These are phyloP conservation scores for Marsdenia floribunda DNA, from an alignment of 257 asterid species.

Conservation along the genomic window DNA sequence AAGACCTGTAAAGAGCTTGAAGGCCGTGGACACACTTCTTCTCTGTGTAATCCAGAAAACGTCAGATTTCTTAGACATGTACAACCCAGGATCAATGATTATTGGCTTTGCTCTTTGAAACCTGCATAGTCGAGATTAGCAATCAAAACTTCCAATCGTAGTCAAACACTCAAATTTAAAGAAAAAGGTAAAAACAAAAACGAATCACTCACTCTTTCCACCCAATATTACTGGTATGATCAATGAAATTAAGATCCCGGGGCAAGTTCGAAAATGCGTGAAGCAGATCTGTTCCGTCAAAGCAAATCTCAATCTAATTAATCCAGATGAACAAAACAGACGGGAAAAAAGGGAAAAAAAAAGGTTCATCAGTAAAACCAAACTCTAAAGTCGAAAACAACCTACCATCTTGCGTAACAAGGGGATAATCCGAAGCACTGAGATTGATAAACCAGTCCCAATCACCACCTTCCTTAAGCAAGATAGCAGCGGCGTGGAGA, in stretches of 20 bases:
- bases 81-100: conserved; percentile 91
- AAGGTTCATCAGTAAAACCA: neutral
- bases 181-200: neutral
- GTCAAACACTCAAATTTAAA: neutral
- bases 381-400: conserved; percentile 6
- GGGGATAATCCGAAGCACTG: conserved; percentile 92
- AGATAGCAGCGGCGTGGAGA: conserved; percentile 86
- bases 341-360: neutral
- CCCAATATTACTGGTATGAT: conserved; percentile 90
- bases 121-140: conserved; percentile 33
- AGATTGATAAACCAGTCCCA: conserved; percentile 99
- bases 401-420: conserved; percentile 88
- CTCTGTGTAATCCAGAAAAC: conserved; percentile 96
- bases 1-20: conserved; percentile 88
- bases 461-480: conserved; percentile 77
- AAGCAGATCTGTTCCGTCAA: conserved; percentile 65
- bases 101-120: conserved; percentile 90
- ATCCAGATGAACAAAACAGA: neutral
- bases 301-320: conserved; percentile 17
- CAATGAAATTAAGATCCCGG: conserved; percentile 92
- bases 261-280: conserved; percentile 79
- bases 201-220: conserved; percentile 86
- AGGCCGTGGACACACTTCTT: conserved; percentile 96
- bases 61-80: conserved; percentile 70
- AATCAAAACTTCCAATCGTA: conserved; percentile 11